Evolutionary conservation across 176 grass and related monocot species (phyloP), one percentile per base, ranked within the genome.

Genomic region (Pharus latifolius): DNA sequence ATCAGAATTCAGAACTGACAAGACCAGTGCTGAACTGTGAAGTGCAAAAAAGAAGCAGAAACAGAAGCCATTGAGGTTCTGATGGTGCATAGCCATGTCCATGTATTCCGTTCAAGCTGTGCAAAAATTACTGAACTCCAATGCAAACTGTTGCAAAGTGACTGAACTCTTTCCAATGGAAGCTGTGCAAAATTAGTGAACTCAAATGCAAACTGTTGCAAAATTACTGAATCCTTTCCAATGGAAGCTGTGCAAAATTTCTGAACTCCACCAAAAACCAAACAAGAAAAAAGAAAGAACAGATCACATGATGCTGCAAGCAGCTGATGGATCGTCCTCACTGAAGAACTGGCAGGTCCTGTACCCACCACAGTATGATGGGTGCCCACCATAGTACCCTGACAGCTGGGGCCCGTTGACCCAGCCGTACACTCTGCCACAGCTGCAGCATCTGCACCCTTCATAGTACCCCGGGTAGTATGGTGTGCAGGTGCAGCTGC

Each of bases 261-360:
- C 8, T 38, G 35, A 27, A 14, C 20, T 17, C 2, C 2, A 28
- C n/a, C 10, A 2, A 49, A 18, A 16, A 18, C 24, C 3, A 30
- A 7, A 3, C 13, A 60, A 51, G 27, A 42, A 13, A 33, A 29
- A 43, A 8, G 9, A 43, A 2, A 10, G 6, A 7, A 23, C 14
- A 7, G 15, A 78, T 88, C 68, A 92, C 89, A 92, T 82, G 29
- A 85, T 10, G 69, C 2, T 61, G 72, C 89, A 92, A 10, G 78
- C 46, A 16, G 64, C 14, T 12, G 73, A 56, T 3, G 89, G 78
- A 50, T 92, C 78, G 43, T 92, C 89, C 29, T 92, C 81, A 49
- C 26, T 73, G 54, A 65, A 67, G 40, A 78, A 49, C 15, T 65
- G 80, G 76, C 82, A 88, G 12, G 33, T 67, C 3, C 62, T 59